Evolutionary conservation across 345 rosid genomes (phyloP).

Genomic region (Cardamine occulta): DNA sequence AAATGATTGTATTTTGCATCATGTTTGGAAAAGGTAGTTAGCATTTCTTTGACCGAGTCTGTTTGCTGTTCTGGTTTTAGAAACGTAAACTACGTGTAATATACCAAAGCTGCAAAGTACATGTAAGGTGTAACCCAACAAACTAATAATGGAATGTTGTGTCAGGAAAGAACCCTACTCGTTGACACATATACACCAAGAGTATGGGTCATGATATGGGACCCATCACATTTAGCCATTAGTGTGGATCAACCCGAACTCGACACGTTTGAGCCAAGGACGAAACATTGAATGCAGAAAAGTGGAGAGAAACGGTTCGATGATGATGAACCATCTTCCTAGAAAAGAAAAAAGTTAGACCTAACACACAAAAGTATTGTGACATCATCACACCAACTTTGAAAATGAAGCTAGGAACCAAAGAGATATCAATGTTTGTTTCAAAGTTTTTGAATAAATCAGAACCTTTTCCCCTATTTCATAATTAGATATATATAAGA

Average conservation of each 20-base stretch:
- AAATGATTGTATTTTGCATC: conserved; percentile 28
- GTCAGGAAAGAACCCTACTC: conserved; percentile 33
- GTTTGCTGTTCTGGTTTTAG: conserved; percentile 11
- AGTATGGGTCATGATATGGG: conserved; percentile 32
- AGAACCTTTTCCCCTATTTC: neutral
- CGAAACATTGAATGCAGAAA: conserved; percentile 42
- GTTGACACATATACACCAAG: conserved; percentile 38
- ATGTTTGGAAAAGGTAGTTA: conserved; percentile 27
- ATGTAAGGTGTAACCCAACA: conserved; percentile 36
- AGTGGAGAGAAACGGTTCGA: conserved; percentile 40
- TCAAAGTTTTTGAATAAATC: neutral
- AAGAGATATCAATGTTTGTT: conserved; percentile 15
- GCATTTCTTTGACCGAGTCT: conserved; percentile 36
- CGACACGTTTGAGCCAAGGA: conserved; percentile 43
- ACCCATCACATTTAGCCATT: conserved; percentile 37
- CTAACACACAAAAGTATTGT: conserved; percentile 32
- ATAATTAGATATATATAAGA: neutral
- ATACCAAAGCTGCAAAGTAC: conserved; percentile 17
- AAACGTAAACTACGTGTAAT: conserved; percentile 25
- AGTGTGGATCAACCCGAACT: conserved; percentile 42
- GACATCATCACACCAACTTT: conserved; percentile 42
- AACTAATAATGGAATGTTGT: conserved; percentile 41
- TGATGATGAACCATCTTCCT: conserved; percentile 41
- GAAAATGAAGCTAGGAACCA: conserved; percentile 30
- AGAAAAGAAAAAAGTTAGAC: conserved; percentile 1